These are phyloP conservation scores for Sphagnum contortum DNA, from an alignment of 225 moss, liverwort and hornwort genomes.

Conservation along the genomic window DNA sequence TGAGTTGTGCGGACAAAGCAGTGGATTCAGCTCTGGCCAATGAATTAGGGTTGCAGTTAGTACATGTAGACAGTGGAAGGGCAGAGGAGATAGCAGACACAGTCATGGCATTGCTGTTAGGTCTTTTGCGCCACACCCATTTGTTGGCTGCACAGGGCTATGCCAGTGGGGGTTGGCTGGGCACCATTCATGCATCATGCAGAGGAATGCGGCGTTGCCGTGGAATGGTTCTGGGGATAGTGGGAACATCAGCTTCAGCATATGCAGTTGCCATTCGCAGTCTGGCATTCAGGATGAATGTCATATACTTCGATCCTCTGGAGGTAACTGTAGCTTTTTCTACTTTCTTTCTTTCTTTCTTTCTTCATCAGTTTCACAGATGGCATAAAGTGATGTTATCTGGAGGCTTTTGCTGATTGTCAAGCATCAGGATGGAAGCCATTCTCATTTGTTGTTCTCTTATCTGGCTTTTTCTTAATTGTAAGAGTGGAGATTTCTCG, in stretches of 20 bases:
- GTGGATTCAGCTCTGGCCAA: constrained; percentile 67
- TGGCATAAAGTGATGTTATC: no score
- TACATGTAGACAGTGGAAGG: constrained; percentile 84
- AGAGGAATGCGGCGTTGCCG: constrained; percentile 84
- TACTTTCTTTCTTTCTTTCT: not conserved
- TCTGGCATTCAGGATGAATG: constrained; percentile 78
- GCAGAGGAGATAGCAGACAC: constrained; percentile 92
- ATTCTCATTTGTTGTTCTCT: no score
- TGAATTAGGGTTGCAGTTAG: constrained; percentile 76
- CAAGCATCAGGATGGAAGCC: no score
- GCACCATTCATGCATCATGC: constrained; percentile 63
- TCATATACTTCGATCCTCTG: constrained; percentile 73
- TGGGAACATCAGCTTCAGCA: constrained; percentile 66
- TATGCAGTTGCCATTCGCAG: constrained; percentile 72
- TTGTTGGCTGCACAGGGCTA: constrained; percentile 74
- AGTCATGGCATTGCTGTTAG: constrained; percentile 73
- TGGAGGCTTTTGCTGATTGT: no score
- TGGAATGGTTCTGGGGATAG: constrained; percentile 74
- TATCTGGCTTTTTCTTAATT: no score
- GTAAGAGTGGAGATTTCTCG: no score
- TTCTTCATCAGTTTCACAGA: not conserved
- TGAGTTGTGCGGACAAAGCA: constrained; percentile 77
- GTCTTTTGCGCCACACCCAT: constrained; percentile 72
- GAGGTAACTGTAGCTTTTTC: constrained; percentile 28
- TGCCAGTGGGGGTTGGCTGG: constrained; percentile 76